Base-by-base conservation (phyloP, 805 yeast species). In the Wickerhamomyces alni region DNA sequence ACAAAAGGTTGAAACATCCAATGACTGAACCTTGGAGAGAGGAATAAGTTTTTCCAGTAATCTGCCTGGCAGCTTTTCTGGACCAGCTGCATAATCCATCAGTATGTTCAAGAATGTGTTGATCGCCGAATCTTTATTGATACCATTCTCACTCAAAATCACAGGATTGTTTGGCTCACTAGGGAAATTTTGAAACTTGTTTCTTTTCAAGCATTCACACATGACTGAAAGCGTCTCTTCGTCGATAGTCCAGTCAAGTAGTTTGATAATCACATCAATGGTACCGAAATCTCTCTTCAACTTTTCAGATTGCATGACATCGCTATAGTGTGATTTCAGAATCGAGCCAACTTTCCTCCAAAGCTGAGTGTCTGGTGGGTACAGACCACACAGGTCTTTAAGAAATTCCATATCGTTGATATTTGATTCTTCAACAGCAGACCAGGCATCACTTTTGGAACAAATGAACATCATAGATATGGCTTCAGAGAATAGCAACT, bases 1-100 rank as follows among this genome's bases (percentile, higher is more conserved):
- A 35, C 45, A 42, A 18, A 53, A 46, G 2, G 50, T 39, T 4
- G 21, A 27, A 15, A 45, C 18, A 24, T 41, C 46, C 19, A 48
- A 17, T 1, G 42, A 28, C 1, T 44, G 36, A 7, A 26, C 13
- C 29, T 39, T 49, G 4, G 57, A 45, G 2, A 55, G 43, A 0
- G 59, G 58, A 2, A 44, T 36, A 4, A 52, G 35, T 12, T 41
- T 49, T 19, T 55, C 59, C 29, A 52, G 24, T 10, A 53, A 42
- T 26, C 53, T 43, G 7, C 40, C 43, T 6, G 48, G 21, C 12
- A 44, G 36, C 7, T 29, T 26, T 7, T 19, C 35, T 2, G 35
- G 18, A 2, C 25, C 7, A 9, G 32, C 30, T 7, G 43, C 35
- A 24, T 30, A 51, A 5, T 15, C 15, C 19, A 46, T 6, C 9